Evolutionary conservation across 352 stramenopile species (phyloP), one percentile per base, ranked within the genome.

Genomic region (Pythium guiyangense): DNA sequence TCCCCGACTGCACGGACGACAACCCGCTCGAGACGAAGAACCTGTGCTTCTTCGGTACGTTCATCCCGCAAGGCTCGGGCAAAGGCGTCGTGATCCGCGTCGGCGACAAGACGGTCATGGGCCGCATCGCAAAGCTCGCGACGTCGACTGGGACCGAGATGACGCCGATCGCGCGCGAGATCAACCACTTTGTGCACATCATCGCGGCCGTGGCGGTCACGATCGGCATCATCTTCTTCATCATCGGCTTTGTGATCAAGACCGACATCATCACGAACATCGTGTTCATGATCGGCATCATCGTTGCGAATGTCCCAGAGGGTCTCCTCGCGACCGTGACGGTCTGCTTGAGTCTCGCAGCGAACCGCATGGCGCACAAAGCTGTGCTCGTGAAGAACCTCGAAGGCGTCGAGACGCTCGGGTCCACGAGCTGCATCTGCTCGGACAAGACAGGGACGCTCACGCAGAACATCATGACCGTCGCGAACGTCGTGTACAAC

Each of bases 381-480:
- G 84, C 80, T 15, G 79, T 92, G 54, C 67, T 96, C 6, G 84
- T 96, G 31, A 94, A 94, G 68, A 92, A 92, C 53, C 66, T 96
- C 17, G 70, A 92, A 63, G 76, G 69, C 51, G 77, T 96, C 17
- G 84, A 96, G 66, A 96, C 86, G 11, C 61, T 96, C 0, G 86
- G 86, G 15, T 88, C 73, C 17, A 91, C 84, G 12, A 88, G 75
- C 18, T 88, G 75, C 63, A 97, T 97, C 63, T 97, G 86, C 71
- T 94, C 79, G 3, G 91, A 97, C 67, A 96, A 96, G 70, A 96
- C 88, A 0, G 88, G 88, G 17, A 97, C 89, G 11, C 64, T 97
- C 20, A 97, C 89, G 15, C 63, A 84, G 52, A 96, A 96, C 68
- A 71, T 87, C 60, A 97, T 97, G 89, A 96, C 86, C 2, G 84